A percentile compares a stretch with the other conserved stretches of the same genome.
Evolutionary conservation across 192 early-diverging fungal species (phyloP).

Genomic region (Umbelopsis ramanniana): DNA sequence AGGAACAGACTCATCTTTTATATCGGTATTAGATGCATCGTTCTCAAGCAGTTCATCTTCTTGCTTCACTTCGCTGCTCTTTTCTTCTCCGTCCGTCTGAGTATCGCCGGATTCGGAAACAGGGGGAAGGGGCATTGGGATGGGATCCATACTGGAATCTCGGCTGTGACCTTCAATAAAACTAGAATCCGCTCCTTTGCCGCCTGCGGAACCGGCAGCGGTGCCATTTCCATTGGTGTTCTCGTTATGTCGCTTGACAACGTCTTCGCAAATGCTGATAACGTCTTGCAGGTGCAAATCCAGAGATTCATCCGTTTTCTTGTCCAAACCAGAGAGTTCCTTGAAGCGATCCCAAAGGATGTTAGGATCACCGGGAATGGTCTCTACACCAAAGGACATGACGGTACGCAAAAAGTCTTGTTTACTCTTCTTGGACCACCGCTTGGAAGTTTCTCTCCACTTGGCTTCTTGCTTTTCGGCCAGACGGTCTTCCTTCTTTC

Average conservation of each 20-base stretch:
- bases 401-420: constrained; percentile 60
- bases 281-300: constrained; percentile 66
- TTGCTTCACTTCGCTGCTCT: background rate
- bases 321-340: constrained; percentile 63
- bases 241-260: constrained; percentile 46
- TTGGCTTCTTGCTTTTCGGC: constrained; percentile 46
- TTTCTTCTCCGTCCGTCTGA: background rate
- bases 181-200: constrained; percentile 15
- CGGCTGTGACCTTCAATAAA: constrained; percentile 26
- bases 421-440: constrained; percentile 60
- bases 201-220: constrained; percentile 30
- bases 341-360: constrained; percentile 71
- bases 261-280: constrained; percentile 62
- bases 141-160: constrained; percentile 42
- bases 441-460: constrained; percentile 44
- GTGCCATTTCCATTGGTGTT: constrained; percentile 6
- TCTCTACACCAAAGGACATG: constrained; percentile 59
- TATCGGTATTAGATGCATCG: background rate
- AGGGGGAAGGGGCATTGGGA: background rate
- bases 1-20: constrained; percentile 14
- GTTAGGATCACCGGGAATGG: constrained; percentile 36
- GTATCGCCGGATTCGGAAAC: background rate
- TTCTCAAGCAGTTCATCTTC: background rate
- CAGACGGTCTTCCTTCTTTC: constrained; percentile 47
- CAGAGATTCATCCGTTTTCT: constrained; percentile 71